Percentiles rank a stretch among this genome's conserved stretches.
These are phyloP conservation scores for Thielaviopsis euricoi DNA, from an alignment of 2,329 filamentous ascomycete species.

Conservation along the genomic window DNA sequence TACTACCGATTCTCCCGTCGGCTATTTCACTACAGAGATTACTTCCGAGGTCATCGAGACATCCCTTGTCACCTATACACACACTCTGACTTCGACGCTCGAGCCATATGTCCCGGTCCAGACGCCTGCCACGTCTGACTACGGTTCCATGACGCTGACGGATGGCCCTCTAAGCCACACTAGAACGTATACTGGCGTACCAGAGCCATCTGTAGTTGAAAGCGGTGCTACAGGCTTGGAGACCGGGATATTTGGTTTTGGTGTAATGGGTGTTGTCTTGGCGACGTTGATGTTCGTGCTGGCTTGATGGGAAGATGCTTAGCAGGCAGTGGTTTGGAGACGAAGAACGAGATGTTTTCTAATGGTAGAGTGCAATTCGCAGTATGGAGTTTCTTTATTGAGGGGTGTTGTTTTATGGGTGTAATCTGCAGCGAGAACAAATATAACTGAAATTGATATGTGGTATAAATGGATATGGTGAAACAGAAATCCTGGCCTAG, in stretches of 20 bases:
- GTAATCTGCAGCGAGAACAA: neutral
- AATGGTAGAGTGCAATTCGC: neutral
- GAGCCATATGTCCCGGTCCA: neutral
- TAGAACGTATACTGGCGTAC: neutral
- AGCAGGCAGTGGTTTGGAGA: too few relatives aligned
- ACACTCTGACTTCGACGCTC: neutral
- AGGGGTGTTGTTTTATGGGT: neutral
- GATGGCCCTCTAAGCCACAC: neutral
- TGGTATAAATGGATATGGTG: too few relatives aligned
- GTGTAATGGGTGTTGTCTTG: neutral
- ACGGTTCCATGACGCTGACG: neutral
- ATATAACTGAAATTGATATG: neutral
- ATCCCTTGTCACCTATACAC: neutral
- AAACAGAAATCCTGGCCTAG: too few relatives aligned
- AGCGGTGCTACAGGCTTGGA: neutral
- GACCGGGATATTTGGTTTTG: neutral
- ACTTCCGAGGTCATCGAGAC: neutral
- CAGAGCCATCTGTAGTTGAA: neutral
- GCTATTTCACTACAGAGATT: neutral
- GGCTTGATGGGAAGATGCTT: neutral
- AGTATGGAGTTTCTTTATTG: neutral
- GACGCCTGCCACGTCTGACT: neutral
- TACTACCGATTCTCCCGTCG: neutral
- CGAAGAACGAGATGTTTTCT: neutral
- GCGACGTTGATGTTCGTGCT: constrained; percentile 1